Base-by-base conservation (phyloP, 441 rosid species). In the Pelargonium cotyledonis region DNA sequence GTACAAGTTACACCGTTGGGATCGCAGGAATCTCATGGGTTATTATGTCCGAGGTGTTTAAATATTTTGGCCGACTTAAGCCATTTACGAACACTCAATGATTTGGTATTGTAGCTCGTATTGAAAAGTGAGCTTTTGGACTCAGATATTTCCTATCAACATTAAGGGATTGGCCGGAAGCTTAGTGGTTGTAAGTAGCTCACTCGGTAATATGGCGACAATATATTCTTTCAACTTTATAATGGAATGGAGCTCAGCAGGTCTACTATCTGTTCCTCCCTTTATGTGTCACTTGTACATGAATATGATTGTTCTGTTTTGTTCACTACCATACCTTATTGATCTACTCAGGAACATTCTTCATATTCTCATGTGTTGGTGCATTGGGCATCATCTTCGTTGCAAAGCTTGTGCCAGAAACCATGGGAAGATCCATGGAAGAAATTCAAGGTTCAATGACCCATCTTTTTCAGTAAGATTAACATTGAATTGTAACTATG, bases 1-100 rank as follows among this genome's bases (percentile, higher is more conserved):
- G 65, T 9, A 11, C 75, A 14, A 10, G 79, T 31, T 77, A 67
- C 67, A 68, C 81, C 8, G 9, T 84, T 2, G 97, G 94, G 72
- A 75, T 85, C 79, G 80, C 78, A 68, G 92, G 88, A 29, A 71
- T 89, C 44, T 88, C 92, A 7, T 80, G 83, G 87, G 80, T 85
- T 76, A 79, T 91, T 57, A 82, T 88, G 85, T 80, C 92, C 1
- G 97, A 89, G 90, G 95, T 89, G 73, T 11, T 31, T 35, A 15
- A 49, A 29, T 70, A 19, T 15, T 14, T 38, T n/a, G n/a, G n/a
- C 1, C 0, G 9, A 10, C 53, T 15, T 31, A 8, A 4, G 6
- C 8, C 18, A 23, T 16, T 10, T 51, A 31, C 35, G 3, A 35
- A 23, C 2, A 1, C 46, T 49, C 2, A 35, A 35, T 35, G 40